These are phyloP conservation scores for Lentinula guzmanii DNA, from an alignment of 768 basidiomycete species.

Conservation along the genomic window DNA sequence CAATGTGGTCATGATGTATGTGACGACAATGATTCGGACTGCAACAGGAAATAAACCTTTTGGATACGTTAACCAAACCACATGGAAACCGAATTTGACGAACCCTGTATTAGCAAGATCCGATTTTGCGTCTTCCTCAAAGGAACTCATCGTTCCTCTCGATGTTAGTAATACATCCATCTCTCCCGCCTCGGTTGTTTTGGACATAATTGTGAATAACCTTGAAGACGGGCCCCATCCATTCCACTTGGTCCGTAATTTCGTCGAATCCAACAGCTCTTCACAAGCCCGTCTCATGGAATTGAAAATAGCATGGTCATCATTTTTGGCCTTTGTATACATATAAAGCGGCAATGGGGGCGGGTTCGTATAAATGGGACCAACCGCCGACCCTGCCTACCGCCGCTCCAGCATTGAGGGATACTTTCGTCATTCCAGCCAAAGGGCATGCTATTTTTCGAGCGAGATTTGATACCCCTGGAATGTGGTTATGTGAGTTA, in stretches of 20 bases:
- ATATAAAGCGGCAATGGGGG: conserved; percentile 1
- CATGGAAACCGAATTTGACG: conserved; percentile 1
- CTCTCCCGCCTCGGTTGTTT: neutral
- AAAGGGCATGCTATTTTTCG: conserved; percentile 7
- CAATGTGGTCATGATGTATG: conserved; percentile 4
- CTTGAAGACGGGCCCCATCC: conserved; percentile 8
- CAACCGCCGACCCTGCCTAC: neutral
- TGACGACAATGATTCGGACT: conserved; percentile 6
- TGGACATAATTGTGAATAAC: conserved; percentile 8
- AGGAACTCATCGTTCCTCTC: conserved; percentile 3
- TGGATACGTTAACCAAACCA: conserved; percentile 6
- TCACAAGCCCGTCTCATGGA: no score
- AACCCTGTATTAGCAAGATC: neutral
- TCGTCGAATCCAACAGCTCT: no score
- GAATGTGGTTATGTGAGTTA: conserved; percentile 5
- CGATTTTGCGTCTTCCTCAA: neutral
- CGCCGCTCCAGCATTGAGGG: conserved; percentile 6
- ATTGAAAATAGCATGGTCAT: conserved; percentile 3
- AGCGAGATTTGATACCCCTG: conserved; percentile 7
- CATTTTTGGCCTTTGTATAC: conserved; percentile 10
- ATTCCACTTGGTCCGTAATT: conserved; percentile 2
- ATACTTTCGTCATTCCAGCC: conserved; percentile 7
- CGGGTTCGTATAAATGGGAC: conserved; percentile 5
- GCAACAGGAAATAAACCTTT: conserved; percentile 4
- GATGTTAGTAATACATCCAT: neutral